These are phyloP conservation scores for Solanum lignicaule DNA, from an alignment of 257 asterid species.

Conservation along the genomic window DNA sequence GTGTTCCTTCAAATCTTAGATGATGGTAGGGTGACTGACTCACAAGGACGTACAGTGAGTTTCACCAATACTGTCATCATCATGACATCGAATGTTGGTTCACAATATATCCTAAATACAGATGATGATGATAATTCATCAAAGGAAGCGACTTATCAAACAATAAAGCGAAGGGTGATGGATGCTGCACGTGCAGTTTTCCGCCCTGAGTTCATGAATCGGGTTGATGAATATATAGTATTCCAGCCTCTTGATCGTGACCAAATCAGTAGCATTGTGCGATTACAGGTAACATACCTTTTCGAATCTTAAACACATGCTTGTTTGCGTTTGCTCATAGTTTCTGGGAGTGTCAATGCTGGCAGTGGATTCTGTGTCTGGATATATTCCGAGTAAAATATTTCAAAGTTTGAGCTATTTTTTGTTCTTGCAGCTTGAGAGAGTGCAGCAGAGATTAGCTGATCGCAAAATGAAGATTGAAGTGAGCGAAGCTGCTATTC, in stretches of 20 bases:
- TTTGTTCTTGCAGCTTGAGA: constrained; percentile 47
- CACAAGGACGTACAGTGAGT: constrained; percentile 93
- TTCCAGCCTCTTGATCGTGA: constrained; percentile 89
- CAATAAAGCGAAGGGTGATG: constrained; percentile 61
- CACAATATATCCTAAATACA: constrained; percentile 65
- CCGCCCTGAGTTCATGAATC: constrained; percentile 96
- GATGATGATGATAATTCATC: constrained; percentile 42
- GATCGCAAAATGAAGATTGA: constrained; percentile 69
- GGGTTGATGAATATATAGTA: constrained; percentile 87
- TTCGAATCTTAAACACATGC: background rate
- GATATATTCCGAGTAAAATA: background rate
- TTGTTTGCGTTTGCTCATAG: background rate
- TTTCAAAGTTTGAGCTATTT: background rate
- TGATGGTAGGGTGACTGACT: constrained; percentile 93
- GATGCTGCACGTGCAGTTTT: constrained; percentile 78
- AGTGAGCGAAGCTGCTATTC: constrained; percentile 67
- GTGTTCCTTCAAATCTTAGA: constrained; percentile 89
- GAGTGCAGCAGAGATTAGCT: constrained; percentile 71
- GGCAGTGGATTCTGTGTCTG: background rate
- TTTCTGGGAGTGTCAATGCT: background rate
- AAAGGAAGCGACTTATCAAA: constrained; percentile 60
- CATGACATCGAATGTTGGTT: constrained; percentile 95
- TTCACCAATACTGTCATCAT: constrained; percentile 78
- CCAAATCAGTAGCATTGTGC: constrained; percentile 58
- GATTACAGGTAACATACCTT: constrained; percentile 48